Base-by-base conservation (phyloP, 2,329 filamentous ascomycete genomes). In the Penicillium glabrum region DNA sequence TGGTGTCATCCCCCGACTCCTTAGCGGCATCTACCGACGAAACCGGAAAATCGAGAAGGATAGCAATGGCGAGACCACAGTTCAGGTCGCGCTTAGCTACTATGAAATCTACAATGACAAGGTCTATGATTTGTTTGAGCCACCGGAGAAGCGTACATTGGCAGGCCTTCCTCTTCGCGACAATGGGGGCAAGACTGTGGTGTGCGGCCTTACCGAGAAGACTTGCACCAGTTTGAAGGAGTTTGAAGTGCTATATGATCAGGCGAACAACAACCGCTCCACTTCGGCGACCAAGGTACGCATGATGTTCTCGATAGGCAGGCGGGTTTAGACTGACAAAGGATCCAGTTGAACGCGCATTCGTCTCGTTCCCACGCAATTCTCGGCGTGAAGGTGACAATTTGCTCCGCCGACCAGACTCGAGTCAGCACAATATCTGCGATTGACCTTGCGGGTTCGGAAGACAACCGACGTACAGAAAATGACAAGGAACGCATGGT, bases 61-160 rank as follows among this genome's bases (percentile, higher is more conserved):
- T 68, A 84, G 87, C 2, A 80, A 82, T 5, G 90, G 87, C 11
- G 79, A 86, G 51, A 93, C 88, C 0, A 82, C 79, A 2, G 90
- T 96, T 23, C 79, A 85, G 9, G 90, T 96, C 16, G 82, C 86
- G 13, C 82, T 97, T 68, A 93, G 90, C 27, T 97, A 97, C 77
- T 96, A 96, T 77, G 93, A 97, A 73, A 96, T 97, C 64, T 97
- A 97, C 77, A 96, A 96, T 73, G 93, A 97, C 79, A 93, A 93
- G 72, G 92, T 96, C 21, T 96, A 88, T 69, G 93, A 97, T 72
- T 80, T 97, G 31, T 91, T 97, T 64, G 90, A 96, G 72, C 82
- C 91, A 0, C 89, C 88, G 0, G 93, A 97, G 73, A 96, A 92
- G 78, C 89, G 95, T 50, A 92, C 89, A 0, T 80, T 90, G 1